Conservation (phyloP, 78 protist genomes). For the Dictyostelium intermedium region DNA sequence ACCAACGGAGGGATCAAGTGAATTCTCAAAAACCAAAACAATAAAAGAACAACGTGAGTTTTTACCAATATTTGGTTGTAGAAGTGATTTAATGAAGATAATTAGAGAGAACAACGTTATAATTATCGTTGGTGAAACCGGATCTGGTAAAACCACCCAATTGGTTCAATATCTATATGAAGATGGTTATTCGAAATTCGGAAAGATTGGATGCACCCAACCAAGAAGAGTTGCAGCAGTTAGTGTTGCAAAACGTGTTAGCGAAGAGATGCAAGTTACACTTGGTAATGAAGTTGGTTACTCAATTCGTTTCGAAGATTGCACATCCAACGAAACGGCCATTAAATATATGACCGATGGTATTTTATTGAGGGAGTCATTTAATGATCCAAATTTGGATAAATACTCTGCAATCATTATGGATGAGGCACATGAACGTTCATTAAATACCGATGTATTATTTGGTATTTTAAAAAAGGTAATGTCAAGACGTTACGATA, state of each 20-base stretch:
- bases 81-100: conserved; percentile 89
- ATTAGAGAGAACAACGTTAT: conserved; percentile 87
- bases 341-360: conserved; percentile 99
- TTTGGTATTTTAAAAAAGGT: conserved; percentile 93
- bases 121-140: conserved; percentile 98
- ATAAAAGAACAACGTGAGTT: conserved; percentile 94
- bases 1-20: conserved; percentile 64
- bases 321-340: conserved; percentile 82
- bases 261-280: conserved; percentile 91
- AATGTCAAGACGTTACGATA: conserved; percentile 87
- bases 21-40: conserved; percentile 90
- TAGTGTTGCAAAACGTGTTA: conserved; percentile 97
- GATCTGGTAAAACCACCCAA: conserved; percentile 99
- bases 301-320: conserved; percentile 96
- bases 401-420: conserved; percentile 92
- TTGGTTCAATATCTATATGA: conserved; percentile 96
- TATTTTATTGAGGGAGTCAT: conserved; percentile 94
- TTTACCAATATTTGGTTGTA: conserved; percentile 93
- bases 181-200: conserved; percentile 90
- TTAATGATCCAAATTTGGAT: conserved; percentile 90
- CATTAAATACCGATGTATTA: conserved; percentile 97
- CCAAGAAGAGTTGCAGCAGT: conserved; percentile 99
- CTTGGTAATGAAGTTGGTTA: conserved; percentile 92
- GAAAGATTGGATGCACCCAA: conserved; percentile 97
- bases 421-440: conserved; percentile 99